phyloP scores from a whole-genome alignment of 495 filamentous ascomycete genomes.

The Daldinia decipiens region DNA sequence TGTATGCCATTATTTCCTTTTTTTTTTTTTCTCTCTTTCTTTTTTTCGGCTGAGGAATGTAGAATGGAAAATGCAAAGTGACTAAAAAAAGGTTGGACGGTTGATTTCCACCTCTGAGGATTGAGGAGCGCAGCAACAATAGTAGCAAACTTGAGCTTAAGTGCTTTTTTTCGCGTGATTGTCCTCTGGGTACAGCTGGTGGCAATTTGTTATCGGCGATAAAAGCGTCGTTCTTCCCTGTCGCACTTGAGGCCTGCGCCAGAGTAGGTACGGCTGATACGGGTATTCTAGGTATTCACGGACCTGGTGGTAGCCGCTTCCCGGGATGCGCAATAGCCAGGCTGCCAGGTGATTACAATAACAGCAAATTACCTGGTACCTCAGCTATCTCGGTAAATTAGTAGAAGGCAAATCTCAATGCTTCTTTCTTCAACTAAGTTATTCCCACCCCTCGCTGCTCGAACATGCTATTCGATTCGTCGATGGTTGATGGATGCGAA shows the following conservation, averaged over 20 bases:
- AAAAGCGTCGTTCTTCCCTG: conserved; percentile 4
- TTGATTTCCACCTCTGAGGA: conserved; percentile 1
- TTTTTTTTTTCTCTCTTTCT: conserved; percentile 2
- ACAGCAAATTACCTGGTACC: not conserved
- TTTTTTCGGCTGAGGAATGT: conserved; percentile 6
- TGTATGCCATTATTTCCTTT: conserved; percentile 35
- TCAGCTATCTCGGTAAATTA: conserved; percentile 4
- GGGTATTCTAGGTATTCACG: not conserved
- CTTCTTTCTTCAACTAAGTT: conserved; percentile 6
- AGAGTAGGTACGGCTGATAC: not conserved
- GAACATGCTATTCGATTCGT: conserved; percentile 10
- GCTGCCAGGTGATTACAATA: conserved; percentile 1
- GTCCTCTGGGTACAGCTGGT: conserved; percentile 1
- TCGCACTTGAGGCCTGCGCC: not conserved
- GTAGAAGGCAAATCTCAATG: conserved; percentile 2
- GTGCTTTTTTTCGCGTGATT: conserved; percentile 10
- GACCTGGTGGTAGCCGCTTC: conserved; percentile 5
- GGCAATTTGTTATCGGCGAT: conserved; percentile 29
- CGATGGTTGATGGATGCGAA: conserved; percentile 5
- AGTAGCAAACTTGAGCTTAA: conserved; percentile 5
- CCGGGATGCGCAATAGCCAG: conserved; percentile 8
- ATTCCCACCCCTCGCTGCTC: conserved; percentile 26
- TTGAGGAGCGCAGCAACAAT: not conserved
- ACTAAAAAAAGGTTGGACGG: not conserved
- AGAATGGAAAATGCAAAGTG: not conserved